Evolutionary conservation across 2,329 filamentous ascomycete genomes (phyloP).

Genomic region (Clarireedia homoeocarpa): DNA sequence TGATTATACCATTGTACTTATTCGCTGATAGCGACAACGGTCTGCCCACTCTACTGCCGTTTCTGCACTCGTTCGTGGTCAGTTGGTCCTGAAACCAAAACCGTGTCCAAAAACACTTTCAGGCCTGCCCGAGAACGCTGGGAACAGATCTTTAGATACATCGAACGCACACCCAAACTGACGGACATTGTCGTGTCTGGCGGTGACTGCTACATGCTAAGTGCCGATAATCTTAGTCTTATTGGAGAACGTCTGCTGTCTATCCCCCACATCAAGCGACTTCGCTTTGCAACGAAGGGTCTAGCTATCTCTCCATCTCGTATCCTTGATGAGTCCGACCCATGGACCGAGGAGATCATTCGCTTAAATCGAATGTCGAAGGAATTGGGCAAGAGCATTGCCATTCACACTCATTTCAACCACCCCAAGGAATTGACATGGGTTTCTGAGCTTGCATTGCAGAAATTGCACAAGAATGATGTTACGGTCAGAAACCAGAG

Average conservation of each 20-base stretch:
- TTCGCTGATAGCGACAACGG: slow-evolving; percentile 40
- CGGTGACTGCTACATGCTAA: slow-evolving; percentile 52
- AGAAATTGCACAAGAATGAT: slow-evolving; percentile 41
- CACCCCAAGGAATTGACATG: slow-evolving; percentile 55
- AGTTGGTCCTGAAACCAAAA: slow-evolving; percentile 47
- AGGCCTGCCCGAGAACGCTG: slow-evolving; percentile 39
- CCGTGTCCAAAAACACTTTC: slow-evolving; percentile 38
- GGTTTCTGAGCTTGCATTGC: slow-evolving; percentile 45
- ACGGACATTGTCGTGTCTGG: slow-evolving; percentile 56
- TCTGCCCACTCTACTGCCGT: slow-evolving; percentile 55
- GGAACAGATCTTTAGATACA: slow-evolving; percentile 49
- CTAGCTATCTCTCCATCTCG: slow-evolving; percentile 50
- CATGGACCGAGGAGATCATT: slow-evolving; percentile 46
- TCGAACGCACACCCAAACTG: slow-evolving; percentile 40
- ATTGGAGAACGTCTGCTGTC: slow-evolving; percentile 48
- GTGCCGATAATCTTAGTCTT: slow-evolving; percentile 41
- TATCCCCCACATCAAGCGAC: slow-evolving; percentile 50
- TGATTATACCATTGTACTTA: slow-evolving; percentile 15
- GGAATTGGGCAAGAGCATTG: slow-evolving; percentile 48
- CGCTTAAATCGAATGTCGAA: slow-evolving; percentile 43
- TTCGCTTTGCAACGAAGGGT: slow-evolving; percentile 56
- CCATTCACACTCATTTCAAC: slow-evolving; percentile 59
- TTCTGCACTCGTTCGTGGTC: slow-evolving; percentile 55
- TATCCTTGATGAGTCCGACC: slow-evolving; percentile 43
- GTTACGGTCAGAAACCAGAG: slow-evolving; percentile 53